Evolutionary conservation across 2,329 filamentous ascomycete species (phyloP).

Genomic region (Fusarium bactridioides): DNA sequence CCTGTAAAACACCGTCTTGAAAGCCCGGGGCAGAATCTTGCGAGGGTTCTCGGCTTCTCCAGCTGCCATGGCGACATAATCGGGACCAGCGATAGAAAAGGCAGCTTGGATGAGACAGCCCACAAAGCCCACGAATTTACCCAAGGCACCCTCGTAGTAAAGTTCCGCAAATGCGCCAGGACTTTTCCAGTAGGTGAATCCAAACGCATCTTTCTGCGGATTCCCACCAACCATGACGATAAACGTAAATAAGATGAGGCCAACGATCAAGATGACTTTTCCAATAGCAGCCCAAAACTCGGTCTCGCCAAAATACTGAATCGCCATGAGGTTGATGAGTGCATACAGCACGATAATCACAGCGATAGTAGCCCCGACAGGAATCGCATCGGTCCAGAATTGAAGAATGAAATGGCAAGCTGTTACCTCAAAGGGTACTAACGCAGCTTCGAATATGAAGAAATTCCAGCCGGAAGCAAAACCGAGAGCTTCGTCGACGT

Average conservation of each 20-base stretch:
- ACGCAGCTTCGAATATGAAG: slow-evolving; percentile 72
- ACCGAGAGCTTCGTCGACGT: slow-evolving; percentile 78
- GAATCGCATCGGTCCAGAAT: slow-evolving; percentile 69
- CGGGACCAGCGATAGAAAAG: slow-evolving; percentile 73
- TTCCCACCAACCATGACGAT: slow-evolving; percentile 86
- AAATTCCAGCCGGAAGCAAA: slow-evolving; percentile 79
- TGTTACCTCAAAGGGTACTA: slow-evolving; percentile 74
- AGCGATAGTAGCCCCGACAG: slow-evolving; percentile 67
- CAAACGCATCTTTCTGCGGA: slow-evolving; percentile 73
- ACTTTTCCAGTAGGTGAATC: slow-evolving; percentile 71
- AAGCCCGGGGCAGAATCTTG: slow-evolving; percentile 74
- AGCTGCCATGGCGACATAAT: slow-evolving; percentile 74
- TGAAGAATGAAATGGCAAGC: slow-evolving; percentile 70
- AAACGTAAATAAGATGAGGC: slow-evolving; percentile 79
- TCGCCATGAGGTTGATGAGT: slow-evolving; percentile 74
- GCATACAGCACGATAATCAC: slow-evolving; percentile 57
- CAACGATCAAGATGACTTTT: slow-evolving; percentile 76
- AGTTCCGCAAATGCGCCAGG: slow-evolving; percentile 76
- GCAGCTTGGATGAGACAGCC: slow-evolving; percentile 76
- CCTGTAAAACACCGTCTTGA: slow-evolving; percentile 81
- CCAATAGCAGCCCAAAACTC: slow-evolving; percentile 79
- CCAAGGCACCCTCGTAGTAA: slow-evolving; percentile 69
- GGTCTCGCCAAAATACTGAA: slow-evolving; percentile 78
- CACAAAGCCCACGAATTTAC: slow-evolving; percentile 73
- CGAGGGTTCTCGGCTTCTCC: slow-evolving; percentile 77